These are phyloP conservation scores for Pyrus communis DNA, from an alignment of 306 rosid genomes.

Conservation along the genomic window DNA sequence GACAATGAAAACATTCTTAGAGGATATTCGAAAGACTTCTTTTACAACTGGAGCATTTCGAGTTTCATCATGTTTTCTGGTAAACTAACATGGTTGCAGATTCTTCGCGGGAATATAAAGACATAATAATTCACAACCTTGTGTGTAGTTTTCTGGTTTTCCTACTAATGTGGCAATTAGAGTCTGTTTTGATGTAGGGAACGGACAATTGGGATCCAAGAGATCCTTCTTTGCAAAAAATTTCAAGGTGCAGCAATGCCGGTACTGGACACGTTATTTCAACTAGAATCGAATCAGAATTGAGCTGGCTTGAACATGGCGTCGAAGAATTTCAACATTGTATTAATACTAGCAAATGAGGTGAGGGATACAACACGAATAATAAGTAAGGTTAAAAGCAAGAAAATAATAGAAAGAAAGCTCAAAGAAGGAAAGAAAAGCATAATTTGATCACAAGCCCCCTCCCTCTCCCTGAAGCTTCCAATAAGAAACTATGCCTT, in stretches of 20 bases:
- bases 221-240: neutral
- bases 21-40: neutral
- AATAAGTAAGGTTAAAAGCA: conserved; percentile 9
- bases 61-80: neutral
- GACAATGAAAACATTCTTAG: too few relatives aligned
- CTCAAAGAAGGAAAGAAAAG: conserved; percentile 33
- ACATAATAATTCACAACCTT: neutral
- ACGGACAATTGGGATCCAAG: too few relatives aligned
- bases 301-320: neutral
- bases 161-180: neutral
- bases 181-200: neutral
- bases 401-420: conserved; percentile 20
- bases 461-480: conserved; percentile 9
- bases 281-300: neutral
- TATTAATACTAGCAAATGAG: neutral
- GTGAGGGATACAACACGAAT: neutral
- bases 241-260: neutral
- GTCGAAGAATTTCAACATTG: neutral
- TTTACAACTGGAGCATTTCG: neutral
- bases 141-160: neutral
- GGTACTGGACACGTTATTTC: neutral
- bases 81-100: neutral
- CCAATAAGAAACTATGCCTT: neutral
- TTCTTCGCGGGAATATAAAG: neutral
- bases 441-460: conserved; percentile 22